Conservation (phyloP, 352 stramenopile genomes). For the Globisporangium nunn region DNA sequence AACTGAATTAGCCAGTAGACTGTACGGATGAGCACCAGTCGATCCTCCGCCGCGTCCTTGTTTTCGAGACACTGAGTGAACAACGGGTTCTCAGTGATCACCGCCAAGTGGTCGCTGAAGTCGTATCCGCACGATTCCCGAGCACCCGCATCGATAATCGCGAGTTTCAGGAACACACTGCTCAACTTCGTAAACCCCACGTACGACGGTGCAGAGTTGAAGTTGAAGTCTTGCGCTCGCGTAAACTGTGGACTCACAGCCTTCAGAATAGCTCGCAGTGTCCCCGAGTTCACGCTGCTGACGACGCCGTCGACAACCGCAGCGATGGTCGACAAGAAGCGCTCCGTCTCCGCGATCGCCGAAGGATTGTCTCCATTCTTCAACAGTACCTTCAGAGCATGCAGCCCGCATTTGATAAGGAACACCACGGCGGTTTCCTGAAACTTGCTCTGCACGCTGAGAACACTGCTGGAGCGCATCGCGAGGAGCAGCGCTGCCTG, state of each 20-base stretch:
- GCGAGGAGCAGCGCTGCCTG: constrained; percentile 30
- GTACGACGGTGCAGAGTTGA: constrained; percentile 15
- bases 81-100: constrained; percentile 19
- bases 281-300: background rate
- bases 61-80: constrained; percentile 23
- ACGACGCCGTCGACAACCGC: constrained; percentile 8
- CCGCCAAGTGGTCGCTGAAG: constrained; percentile 29
- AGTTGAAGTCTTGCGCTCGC: constrained; percentile 15
- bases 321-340: constrained; percentile 1
- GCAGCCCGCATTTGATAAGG: constrained; percentile 13
- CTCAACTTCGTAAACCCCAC: constrained; percentile 28
- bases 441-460: constrained; percentile 3
- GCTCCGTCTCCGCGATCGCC: background rate
- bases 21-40: constrained; percentile 31
- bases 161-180: constrained; percentile 24
- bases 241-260: constrained; percentile 16
- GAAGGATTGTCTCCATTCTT: background rate
- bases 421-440: constrained; percentile 8
- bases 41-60: constrained; percentile 7
- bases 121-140: constrained; percentile 18
- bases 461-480: constrained; percentile 15
- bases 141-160: constrained; percentile 10
- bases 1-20: constrained; percentile 33
- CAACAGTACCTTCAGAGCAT: constrained; percentile 6
- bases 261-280: constrained; percentile 10